Evolutionary conservation across 129 eudicot species (phyloP).

Genomic region (Arctium minus): DNA sequence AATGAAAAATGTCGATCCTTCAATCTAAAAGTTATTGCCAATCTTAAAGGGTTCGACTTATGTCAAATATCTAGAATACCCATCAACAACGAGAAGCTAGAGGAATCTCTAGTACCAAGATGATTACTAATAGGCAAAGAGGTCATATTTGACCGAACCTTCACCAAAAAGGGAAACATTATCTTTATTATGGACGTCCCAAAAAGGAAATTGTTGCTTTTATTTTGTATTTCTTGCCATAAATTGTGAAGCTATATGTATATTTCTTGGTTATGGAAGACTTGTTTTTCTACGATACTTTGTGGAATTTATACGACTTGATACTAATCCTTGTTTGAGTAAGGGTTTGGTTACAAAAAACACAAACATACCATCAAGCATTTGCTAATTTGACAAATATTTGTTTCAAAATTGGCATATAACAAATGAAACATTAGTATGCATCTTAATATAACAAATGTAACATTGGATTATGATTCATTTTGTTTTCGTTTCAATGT

Average conservation of each 20-base stretch:
- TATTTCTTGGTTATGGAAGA: neutral
- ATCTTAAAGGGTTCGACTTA: neutral
- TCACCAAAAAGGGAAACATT: neutral
- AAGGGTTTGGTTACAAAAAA: neutral
- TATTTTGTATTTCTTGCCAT: neutral
- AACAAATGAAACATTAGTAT: too few species aligned
- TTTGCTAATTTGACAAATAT: neutral
- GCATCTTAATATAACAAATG: neutral
- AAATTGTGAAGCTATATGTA: neutral
- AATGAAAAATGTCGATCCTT: neutral
- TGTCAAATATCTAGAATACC: neutral
- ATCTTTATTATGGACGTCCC: neutral
- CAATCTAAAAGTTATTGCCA: neutral
- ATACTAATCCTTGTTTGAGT: conserved; percentile 1
- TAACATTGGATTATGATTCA: neutral
- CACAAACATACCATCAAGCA: neutral
- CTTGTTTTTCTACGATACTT: neutral
- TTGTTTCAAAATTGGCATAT: neutral
- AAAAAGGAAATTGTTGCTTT: neutral
- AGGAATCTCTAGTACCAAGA: neutral
- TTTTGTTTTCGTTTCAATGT: conserved; percentile 1
- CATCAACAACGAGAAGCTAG: neutral
- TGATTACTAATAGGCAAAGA: neutral
- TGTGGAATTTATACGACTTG: neutral
- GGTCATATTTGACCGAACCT: neutral